These are phyloP conservation scores for Suillus alpinus DNA, from an alignment of 768 basidiomycete species.

Conservation along the genomic window DNA sequence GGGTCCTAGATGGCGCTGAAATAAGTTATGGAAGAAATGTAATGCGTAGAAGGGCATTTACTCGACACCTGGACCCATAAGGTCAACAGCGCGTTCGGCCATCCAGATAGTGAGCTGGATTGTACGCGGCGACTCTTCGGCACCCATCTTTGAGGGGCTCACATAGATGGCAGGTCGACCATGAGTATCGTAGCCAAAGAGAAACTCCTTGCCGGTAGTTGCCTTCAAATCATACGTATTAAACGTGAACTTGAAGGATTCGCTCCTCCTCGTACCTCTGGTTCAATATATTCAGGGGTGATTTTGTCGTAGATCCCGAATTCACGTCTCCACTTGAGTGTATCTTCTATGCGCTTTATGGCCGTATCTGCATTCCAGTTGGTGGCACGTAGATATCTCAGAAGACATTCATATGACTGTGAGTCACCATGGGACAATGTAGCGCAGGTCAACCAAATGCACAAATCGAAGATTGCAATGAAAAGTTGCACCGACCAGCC, in stretches of 20 bases:
- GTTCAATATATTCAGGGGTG: slow-evolving; percentile 62
- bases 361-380: slow-evolving; percentile 66
- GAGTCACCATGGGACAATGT: slow-evolving; percentile 2
- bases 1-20: slow-evolving; percentile 41
- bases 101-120: slow-evolving; percentile 76
- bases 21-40: neutral
- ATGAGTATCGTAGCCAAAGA: slow-evolving; percentile 70
- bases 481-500: slow-evolving; percentile 50
- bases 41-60: slow-evolving; percentile 31
- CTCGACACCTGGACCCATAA: slow-evolving; percentile 84
- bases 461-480: neutral
- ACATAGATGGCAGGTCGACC: slow-evolving; percentile 72
- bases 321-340: slow-evolving; percentile 78
- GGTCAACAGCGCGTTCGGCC: slow-evolving; percentile 73
- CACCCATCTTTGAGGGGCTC: slow-evolving; percentile 71
- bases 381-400: slow-evolving; percentile 74
- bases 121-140: slow-evolving; percentile 62
- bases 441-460: neutral
- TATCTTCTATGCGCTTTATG: slow-evolving; percentile 66
- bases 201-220: slow-evolving; percentile 76
- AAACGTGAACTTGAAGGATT: neutral
- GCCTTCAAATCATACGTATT: slow-evolving; percentile 39
- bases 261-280: slow-evolving; percentile 52
- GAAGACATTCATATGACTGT: slow-evolving; percentile 65
- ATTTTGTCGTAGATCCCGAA: slow-evolving; percentile 68